These are phyloP conservation scores for Ceratocystis destructans DNA, from an alignment of 2,329 filamentous ascomycete species.

Conservation along the genomic window DNA sequence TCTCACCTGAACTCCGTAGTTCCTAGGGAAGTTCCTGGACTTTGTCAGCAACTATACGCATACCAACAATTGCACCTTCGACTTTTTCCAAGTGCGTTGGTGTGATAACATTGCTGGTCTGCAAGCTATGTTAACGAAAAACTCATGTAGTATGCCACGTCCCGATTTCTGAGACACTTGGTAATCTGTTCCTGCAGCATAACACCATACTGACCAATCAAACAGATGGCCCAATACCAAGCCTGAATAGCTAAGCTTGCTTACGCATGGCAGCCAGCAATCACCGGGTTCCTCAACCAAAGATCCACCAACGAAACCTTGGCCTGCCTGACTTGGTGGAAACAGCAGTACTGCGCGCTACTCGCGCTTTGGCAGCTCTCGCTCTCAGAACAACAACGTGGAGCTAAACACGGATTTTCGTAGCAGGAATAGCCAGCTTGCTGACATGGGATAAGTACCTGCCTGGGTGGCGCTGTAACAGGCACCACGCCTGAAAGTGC, in stretches of 20 bases:
- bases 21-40: constrained; percentile 48
- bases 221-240: constrained; percentile 43
- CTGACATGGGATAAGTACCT: constrained; percentile 70
- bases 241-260: constrained; percentile 76
- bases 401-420: constrained; percentile 61
- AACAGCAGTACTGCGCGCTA: constrained; percentile 48
- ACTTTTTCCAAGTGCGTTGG: constrained; percentile 53
- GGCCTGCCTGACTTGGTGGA: constrained; percentile 53
- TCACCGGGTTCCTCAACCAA: constrained; percentile 52
- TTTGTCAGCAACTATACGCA: constrained; percentile 34
- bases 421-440: constrained; percentile 51
- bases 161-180: background rate
- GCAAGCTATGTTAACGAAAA: constrained; percentile 50
- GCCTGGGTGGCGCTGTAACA: constrained; percentile 42
- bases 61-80: constrained; percentile 43
- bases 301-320: constrained; percentile 53
- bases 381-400: constrained; percentile 55
- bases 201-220: background rate
- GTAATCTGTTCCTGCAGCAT: background rate
- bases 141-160: constrained; percentile 25
- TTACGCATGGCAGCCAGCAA: constrained; percentile 40
- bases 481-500: constrained; percentile 26
- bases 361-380: constrained; percentile 63
- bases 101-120: constrained; percentile 57
- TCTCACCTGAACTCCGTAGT: constrained; percentile 53